Percentiles rank a stretch among this genome's conserved stretches.
phyloP scores from a whole-genome alignment of 345 rosid genomes.

The Eucalyptus erythrocorys region DNA sequence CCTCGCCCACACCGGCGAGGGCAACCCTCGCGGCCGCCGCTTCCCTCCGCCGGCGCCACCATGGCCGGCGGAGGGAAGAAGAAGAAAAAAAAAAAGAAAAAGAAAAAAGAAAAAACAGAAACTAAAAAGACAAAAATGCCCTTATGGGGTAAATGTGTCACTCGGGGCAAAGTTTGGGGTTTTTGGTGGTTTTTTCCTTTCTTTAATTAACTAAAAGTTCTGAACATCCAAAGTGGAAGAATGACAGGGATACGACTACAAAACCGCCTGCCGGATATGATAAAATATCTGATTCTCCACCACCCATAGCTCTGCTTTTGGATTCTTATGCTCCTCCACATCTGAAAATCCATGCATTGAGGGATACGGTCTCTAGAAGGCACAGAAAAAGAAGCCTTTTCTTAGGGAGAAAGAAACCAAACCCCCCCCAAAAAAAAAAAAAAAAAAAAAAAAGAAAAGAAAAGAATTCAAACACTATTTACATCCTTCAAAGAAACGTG shows the following conservation, averaged over 20 bases:
- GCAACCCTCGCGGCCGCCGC: too few relatives aligned
- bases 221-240: background rate
- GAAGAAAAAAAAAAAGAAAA: too few relatives aligned
- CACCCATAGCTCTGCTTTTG: background rate
- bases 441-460: rapidly evolving
- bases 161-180: too few relatives aligned
- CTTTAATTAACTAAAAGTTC: background rate
- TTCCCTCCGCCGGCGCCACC: too few relatives aligned
- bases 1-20: too few relatives aligned
- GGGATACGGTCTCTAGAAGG: background rate
- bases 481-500: background rate
- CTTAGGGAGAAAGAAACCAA: background rate
- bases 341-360: background rate
- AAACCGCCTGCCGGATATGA: background rate
- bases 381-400: background rate
- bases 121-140: too few relatives aligned
- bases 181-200: too few relatives aligned
- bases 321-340: background rate
- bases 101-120: too few relatives aligned
- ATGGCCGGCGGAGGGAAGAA: too few relatives aligned
- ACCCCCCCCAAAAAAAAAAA: background rate
- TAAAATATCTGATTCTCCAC: background rate
- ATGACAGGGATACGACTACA: background rate
- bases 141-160: too few relatives aligned
- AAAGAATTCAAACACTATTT: background rate